Evolutionary conservation across 1,284 basidiomycete species (phyloP), one percentile per base, ranked within the genome.

Genomic region (Rhodotorula mucilaginosa): DNA sequence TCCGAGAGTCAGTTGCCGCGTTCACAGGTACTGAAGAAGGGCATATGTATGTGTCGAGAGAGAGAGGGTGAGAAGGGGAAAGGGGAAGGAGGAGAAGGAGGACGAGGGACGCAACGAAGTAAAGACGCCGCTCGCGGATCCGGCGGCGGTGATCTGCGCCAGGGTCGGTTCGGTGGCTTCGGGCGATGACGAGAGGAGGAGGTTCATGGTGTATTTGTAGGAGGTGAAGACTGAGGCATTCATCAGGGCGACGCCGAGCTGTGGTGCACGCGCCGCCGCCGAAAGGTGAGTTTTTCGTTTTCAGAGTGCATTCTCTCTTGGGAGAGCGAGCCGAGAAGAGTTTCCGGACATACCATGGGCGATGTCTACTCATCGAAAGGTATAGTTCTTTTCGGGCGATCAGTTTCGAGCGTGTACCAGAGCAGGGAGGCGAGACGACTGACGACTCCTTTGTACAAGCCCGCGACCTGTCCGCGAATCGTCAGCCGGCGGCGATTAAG

Each of bases 181-280:
- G 0, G 68, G 65, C 44, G 44, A 26, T 29, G 39, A 44, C 2
- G 83, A 81, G 15, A 87, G 81, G 78, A 91, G 88, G 0, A 85
- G 65, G 65, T 86, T 86, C 81, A 90, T 84, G 61, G 90, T 83
- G 75, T 88, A 86, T n/a, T 86, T 84, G 82, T 91, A 91, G 1
- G 87, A 87, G 1, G 89, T 85, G 78, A 92, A 92, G 4, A 91
- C 85, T 16, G 90, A 82, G 12, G 90, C 89, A 73, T 91, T 91
- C 82, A 90, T 84, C 15, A 89, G 82, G 3, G 89, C 89, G 23
- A 85, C 86, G 12, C 87, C 86, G 1, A 87, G 84, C 90, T 91
- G 6, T 34, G 34, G 34, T 34, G 34, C 34, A 34, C 26, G 34
- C 34, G 34, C 34, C 6, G 34, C 34, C 6, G 34, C 34, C 34